These are phyloP conservation scores for Backusella sp. DNA, from an alignment of 192 early-diverging fungal species.

Conservation along the genomic window DNA sequence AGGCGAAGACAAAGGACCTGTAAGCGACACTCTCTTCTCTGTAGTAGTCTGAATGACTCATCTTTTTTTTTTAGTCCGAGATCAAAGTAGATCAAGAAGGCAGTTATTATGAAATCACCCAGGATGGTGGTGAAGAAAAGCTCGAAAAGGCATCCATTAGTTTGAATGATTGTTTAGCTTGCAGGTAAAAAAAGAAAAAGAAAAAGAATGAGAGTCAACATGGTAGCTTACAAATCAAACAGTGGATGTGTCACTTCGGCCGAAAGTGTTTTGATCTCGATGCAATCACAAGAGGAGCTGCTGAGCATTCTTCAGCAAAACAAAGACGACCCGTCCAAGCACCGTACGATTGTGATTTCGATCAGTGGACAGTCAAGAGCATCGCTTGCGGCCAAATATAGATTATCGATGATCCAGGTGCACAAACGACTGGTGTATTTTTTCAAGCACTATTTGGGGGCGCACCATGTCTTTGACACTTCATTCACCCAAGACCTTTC, in stretches of 20 bases:
- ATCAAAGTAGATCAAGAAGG: constrained; percentile 79
- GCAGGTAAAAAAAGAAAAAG: constrained; percentile 62
- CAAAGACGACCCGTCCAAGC: constrained; percentile 35
- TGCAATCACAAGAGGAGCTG: constrained; percentile 93
- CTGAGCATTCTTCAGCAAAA: constrained; percentile 65
- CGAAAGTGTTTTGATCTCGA: constrained; percentile 88
- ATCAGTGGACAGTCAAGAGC: constrained; percentile 89
- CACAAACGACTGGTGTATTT: constrained; percentile 64
- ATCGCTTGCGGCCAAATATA: constrained; percentile 86
- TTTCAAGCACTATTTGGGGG: constrained; percentile 76
- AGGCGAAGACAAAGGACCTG: constrained; percentile 43
- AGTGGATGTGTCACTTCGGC: constrained; percentile 98
- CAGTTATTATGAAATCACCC: constrained; percentile 86
- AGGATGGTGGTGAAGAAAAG: constrained; percentile 80
- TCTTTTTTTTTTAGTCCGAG: constrained; percentile 41
- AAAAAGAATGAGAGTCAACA: neutral
- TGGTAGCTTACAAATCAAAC: neutral
- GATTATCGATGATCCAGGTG: constrained; percentile 58
- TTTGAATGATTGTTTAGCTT: constrained; percentile 96
- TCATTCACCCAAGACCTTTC: constrained; percentile 88
- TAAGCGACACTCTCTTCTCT: constrained; percentile 4
- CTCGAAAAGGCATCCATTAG: constrained; percentile 85
- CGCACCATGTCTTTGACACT: constrained; percentile 86
- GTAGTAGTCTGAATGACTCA: neutral
- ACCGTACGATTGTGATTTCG: constrained; percentile 77